Conservation (phyloP, 2,329 filamentous ascomycete genomes). For the Xylariaceae sp. region DNA sequence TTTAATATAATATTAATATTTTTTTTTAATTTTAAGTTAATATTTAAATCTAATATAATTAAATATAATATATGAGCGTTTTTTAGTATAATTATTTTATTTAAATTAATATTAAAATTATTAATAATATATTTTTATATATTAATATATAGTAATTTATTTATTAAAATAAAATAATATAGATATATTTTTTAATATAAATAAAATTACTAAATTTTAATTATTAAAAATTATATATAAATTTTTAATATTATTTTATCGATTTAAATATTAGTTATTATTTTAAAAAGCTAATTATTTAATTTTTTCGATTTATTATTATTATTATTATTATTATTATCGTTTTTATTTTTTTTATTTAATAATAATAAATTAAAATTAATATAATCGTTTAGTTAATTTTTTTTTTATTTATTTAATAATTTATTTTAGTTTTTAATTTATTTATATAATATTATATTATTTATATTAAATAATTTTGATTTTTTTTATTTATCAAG, state of each 20-base stretch:
- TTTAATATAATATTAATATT: neutral
- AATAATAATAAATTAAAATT: neutral
- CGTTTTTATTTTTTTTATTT: neutral
- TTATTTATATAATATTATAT: neutral
- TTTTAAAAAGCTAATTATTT: no score
- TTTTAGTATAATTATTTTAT: neutral
- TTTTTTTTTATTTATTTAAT: neutral
- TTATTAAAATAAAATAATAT: neutral
- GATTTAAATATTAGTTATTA: neutral
- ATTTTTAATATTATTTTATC: neutral
- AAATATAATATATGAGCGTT: neutral
- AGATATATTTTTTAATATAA: neutral
- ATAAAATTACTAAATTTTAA: neutral
- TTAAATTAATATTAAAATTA: neutral
- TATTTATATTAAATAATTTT: neutral
- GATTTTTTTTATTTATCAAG: neutral
- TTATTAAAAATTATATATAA: neutral
- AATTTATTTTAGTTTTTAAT: neutral
- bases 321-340: neutral
- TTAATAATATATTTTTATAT: neutral
- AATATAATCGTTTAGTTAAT: neutral
- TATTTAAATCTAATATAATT: neutral
- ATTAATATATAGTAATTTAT: neutral
- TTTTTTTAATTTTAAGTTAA: neutral
- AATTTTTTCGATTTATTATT: neutral